Evolutionary conservation across 2,329 filamentous ascomycete genomes (phyloP), one percentile per base, ranked within the genome.

Genomic region (Penicillium paneum): DNA sequence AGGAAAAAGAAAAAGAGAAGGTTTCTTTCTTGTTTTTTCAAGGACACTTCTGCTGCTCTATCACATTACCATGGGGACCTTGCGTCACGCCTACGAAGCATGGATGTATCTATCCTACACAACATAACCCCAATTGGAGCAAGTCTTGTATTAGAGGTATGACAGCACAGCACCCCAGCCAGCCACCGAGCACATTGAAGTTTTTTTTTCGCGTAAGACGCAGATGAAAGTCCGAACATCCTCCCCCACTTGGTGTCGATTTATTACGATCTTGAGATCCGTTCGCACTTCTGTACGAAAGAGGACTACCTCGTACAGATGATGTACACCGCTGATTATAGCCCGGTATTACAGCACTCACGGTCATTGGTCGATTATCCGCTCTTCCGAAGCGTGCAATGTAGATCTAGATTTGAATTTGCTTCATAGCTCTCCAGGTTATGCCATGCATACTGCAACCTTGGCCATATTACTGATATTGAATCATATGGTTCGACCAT

Each of bases 181-280:
- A 60, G 58, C 58, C 58, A 60, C 53, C 13, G 2, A 32, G 5
- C 28, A 39, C 5, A 24, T 28, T 10, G 28, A 8, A 34, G 39
- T 17, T 31, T 29, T 7, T 24, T 49, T 48, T 47, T 28, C 52
- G 42, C 8, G 7, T 29, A 36, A 52, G 24, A 43, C 48, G 28
- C 54, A 54, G 32, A n/a, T 15, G 13, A 45, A 40, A 43, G 24
- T 21, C n/a, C 52, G 31, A 42, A 26, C 38, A 31, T 49, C n/a
- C 8, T n/a, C 3, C 49, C 50, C 57, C 59, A 54, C 59, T 54
- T 54, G 19, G 49, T 31, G 55, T 46, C 36, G 45, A 44, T 55
- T 51, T 44, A 44, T 55, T 52, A 57, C 56, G 54, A 64, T 64
- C 55, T 62, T 43, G 21, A 47, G 39, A 60, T 62, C 55, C 43